Conservation (phyloP, 805 yeast genomes). For the Metschnikowia sp. region DNA sequence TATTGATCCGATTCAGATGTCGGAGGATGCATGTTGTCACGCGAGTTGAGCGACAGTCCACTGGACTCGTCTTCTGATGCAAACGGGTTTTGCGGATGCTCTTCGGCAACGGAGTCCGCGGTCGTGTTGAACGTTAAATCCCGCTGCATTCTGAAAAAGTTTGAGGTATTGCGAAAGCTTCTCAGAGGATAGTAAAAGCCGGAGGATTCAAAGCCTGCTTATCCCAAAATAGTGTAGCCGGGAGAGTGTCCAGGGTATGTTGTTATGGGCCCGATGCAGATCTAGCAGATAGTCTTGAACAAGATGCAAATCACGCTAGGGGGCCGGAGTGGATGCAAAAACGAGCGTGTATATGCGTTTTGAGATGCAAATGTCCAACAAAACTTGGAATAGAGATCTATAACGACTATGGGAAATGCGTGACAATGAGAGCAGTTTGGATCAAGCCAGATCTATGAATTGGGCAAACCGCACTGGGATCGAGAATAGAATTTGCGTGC, state of each 20-base stretch:
- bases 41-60: conserved; percentile 10
- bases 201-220: no score
- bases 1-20: background rate
- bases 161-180: no score
- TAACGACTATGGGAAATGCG: background rate
- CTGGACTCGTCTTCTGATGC: conserved; percentile 13
- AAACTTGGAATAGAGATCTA: no score
- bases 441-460: conserved; percentile 3
- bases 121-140: conserved; percentile 30
- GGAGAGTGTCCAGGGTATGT: no score
- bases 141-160: conserved; percentile 23
- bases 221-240: no score
- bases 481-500: background rate
- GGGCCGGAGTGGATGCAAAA: no score
- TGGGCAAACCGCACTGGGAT: background rate
- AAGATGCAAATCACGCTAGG: no score
- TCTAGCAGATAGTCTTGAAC: no score
- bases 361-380: no score
- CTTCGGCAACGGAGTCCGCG: conserved; percentile 1
- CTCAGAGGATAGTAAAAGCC: no score
- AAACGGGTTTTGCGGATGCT: conserved; percentile 10
- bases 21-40: conserved; percentile 6
- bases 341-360: no score
- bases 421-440: background rate
- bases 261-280: no score